Evolutionary conservation across 2,329 filamentous ascomycete genomes (phyloP), one percentile per base, ranked within the genome.

Genomic region (Xylaria sp.): DNA sequence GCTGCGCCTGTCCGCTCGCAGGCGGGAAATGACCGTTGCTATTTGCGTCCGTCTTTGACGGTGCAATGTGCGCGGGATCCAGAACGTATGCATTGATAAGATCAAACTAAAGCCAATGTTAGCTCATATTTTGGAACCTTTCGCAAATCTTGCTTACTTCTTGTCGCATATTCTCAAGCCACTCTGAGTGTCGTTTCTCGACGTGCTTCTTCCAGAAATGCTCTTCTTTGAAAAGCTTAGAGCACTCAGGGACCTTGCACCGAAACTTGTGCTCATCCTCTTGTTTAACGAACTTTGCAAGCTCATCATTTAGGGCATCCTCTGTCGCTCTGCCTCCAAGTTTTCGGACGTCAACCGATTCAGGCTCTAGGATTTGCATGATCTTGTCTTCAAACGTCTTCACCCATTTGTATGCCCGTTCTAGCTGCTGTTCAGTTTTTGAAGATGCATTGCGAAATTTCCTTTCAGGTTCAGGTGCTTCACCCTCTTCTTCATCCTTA

Each of bases 331-430:
- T 94, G 21, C 96, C 96, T 59, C 97, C 96, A 29, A 98, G 87
- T 82, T 98, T 98, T 79, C 90, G 90, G 50, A 98, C 84, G 77
- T 98, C 94, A 27, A 92, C 92, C 59, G 91, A 90, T 63, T 96
- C 93, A 0, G 96, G 96, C 73, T 98, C 95, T 16, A 99, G 86
- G 55, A 98, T 92, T 79, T 98, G 94, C 78, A 93, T 85, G 60
- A 99, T 87, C 83, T 99, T 99, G 78, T 99, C 96, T 78, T 99
- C 96, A 76, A 97, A 99, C 0, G 96, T 98, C 84, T 92, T 97
- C 69, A 99, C 97, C 96, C 97, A 99, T 78, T 98, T 99, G 83
- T 94, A 98, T 0, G 96, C 96, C 66, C 94, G 91, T 76, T 97
- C 92, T 16, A 98, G 88, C 78, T 98, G 96, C 79, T 97, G 93